phyloP scores from a whole-genome alignment of 1,284 basidiomycete species.

The Ustilago hordei region DNA sequence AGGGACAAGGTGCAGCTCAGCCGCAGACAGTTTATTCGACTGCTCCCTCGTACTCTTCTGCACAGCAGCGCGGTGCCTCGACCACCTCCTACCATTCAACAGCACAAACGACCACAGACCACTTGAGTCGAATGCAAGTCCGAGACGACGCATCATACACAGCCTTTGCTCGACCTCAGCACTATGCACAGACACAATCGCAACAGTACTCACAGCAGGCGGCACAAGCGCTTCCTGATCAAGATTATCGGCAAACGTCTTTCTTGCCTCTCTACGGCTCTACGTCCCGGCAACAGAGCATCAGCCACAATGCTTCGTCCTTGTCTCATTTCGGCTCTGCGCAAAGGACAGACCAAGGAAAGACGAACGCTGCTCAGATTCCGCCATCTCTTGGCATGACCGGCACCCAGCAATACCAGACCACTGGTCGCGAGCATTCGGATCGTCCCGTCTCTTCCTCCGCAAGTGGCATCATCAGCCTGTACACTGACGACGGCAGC shows the following conservation, averaged over 20 bases:
- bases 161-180: background rate
- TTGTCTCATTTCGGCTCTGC: background rate
- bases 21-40: background rate
- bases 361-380: background rate
- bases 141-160: conserved; percentile 6
- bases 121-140: conserved; percentile 25
- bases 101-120: conserved; percentile 11
- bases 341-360: background rate
- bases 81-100: conserved; percentile 16
- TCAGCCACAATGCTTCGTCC: background rate
- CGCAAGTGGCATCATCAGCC: conserved; percentile 56
- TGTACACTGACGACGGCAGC: conserved; percentile 42
- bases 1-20: background rate
- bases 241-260: background rate
- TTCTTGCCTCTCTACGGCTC: background rate
- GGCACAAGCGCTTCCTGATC: conserved; percentile 5
- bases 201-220: conserved; percentile 14
- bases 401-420: background rate
- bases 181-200: conserved; percentile 1
- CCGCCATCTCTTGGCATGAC: background rate
- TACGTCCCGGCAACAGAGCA: conserved; percentile 4
- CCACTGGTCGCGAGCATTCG: conserved; percentile 2
- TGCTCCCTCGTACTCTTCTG: conserved; percentile 4
- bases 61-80: conserved; percentile 17
- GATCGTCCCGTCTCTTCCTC: conserved; percentile 45